Evolutionary conservation across 306 rosid genomes (phyloP), one percentile per base, ranked within the genome.

Genomic region (Medicago lupulina): DNA sequence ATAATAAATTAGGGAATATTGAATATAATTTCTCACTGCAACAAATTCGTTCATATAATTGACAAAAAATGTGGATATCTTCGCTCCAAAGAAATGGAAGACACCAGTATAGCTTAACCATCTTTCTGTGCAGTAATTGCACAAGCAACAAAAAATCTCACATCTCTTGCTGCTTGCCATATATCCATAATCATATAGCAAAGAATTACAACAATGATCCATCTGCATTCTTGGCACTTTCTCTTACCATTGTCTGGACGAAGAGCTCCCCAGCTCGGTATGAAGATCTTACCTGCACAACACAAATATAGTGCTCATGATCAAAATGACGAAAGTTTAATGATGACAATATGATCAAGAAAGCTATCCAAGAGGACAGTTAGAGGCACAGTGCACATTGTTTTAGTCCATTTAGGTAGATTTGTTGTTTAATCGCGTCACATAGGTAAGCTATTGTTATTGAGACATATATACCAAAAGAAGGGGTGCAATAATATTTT

Each of bases 181-280:
- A 67, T 49, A 54, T 41, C 38, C 53, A 73, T 49, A 69, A 64
- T 38, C 75, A 36, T 55, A 77, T 47, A 62, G 43, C 57, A 66
- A 54, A 28, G 59, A 9, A 53, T 80, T 51, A 81, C 43, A 65
- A 49, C 36, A n/a, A 51, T n/a, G 78, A 69, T 19, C 66, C 75
- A 47, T 70, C 72, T 57, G 66, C 70, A 62, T 39, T 78, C 71
- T 85, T 75, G 73, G 82, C 78, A 72, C 73, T 86, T 76, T 89
- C 96, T 81, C 79, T 85, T 67, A 95, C 78, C 91, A 95, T 92
- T 73, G 97, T 92, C 78, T 95, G 51, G 31, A 95, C 97, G 73
- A 92, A 95, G 70, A 95, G 91, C 88, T 95, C 98, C 34, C 98
- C 97, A 15, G 98, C 98, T 82, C 98, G 87, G 69, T 92, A 95